Percentiles rank a stretch among this genome's conserved stretches.
These are phyloP conservation scores for Cercophora newfieldiana DNA, from an alignment of 495 filamentous ascomycete genomes.

Conservation along the genomic window DNA sequence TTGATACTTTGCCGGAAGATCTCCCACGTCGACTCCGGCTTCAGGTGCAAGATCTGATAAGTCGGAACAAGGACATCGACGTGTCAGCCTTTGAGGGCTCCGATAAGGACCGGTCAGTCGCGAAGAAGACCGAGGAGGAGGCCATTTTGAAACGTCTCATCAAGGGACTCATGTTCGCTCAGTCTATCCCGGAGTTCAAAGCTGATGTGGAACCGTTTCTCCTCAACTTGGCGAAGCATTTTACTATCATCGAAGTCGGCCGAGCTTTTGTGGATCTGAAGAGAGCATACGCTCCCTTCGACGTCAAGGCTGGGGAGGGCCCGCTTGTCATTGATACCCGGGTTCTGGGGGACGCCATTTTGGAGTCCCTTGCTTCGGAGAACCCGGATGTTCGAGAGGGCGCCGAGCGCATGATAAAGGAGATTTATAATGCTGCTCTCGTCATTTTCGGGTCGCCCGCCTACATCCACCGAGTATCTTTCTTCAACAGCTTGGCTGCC, in stretches of 20 bases:
- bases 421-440: constrained; percentile 73
- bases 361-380: constrained; percentile 85
- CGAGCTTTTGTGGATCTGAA: constrained; percentile 73
- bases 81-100: constrained; percentile 65
- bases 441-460: constrained; percentile 74
- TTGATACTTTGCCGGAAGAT: constrained; percentile 86
- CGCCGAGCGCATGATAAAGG: constrained; percentile 74
- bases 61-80: constrained; percentile 62
- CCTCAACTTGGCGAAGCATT: constrained; percentile 79
- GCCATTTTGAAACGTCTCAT: constrained; percentile 77
- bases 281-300: constrained; percentile 70
- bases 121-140: constrained; percentile 84
- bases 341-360: constrained; percentile 84
- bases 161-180: constrained; percentile 83
- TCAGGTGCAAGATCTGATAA: constrained; percentile 81
- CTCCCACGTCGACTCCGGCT: constrained; percentile 79
- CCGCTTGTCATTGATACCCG: constrained; percentile 78
- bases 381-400: constrained; percentile 73
- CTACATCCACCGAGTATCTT: constrained; percentile 69
- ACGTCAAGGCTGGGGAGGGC: constrained; percentile 82
- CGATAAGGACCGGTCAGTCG: constrained; percentile 76
- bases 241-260: constrained; percentile 88
- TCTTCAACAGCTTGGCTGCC: constrained; percentile 78
- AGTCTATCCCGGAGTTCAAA: constrained; percentile 76
- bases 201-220: constrained; percentile 71